Percentiles rank a stretch among this genome's conserved stretches.
These are phyloP conservation scores for Euclidium syriacum DNA, from an alignment of 345 rosid species.

Conservation along the genomic window DNA sequence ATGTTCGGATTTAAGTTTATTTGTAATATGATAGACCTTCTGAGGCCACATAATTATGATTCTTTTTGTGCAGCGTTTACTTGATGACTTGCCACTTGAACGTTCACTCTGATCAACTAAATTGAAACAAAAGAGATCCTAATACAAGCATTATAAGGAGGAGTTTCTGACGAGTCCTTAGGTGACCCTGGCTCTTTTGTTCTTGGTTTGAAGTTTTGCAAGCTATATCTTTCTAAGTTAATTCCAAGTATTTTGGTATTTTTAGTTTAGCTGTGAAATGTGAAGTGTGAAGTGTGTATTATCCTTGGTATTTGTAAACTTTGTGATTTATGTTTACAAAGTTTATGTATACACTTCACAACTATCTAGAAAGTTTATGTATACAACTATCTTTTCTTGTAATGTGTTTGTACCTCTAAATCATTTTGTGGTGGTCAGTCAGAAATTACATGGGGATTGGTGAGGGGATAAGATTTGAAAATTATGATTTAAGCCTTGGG, in stretches of 20 bases:
- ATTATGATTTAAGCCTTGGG: slow-evolving; percentile 75
- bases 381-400: background rate
- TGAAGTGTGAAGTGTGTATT: no score
- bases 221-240: background rate
- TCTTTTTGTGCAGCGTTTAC: slow-evolving; percentile 61
- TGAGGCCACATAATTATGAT: background rate
- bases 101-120: slow-evolving; percentile 80
- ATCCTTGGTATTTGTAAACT: background rate
- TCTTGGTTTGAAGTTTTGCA: background rate
- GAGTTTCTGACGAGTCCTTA: slow-evolving; percentile 96
- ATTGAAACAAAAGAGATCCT: slow-evolving; percentile 77
- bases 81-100: slow-evolving; percentile 86
- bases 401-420: slow-evolving; percentile 41
- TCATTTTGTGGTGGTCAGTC: slow-evolving; percentile 88
- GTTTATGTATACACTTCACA: no score
- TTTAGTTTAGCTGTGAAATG: no score
- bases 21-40: no score
- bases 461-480: slow-evolving; percentile 43
- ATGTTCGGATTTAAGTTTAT: no score
- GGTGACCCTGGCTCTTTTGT: slow-evolving; percentile 28
- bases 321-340: background rate
- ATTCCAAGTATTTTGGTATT: background rate
- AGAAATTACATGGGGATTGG: slow-evolving; percentile 91
- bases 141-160: slow-evolving; percentile 79
- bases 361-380: background rate